phyloP scores from a whole-genome alignment of 257 asterid genomes.

The Cordia subcordata region DNA sequence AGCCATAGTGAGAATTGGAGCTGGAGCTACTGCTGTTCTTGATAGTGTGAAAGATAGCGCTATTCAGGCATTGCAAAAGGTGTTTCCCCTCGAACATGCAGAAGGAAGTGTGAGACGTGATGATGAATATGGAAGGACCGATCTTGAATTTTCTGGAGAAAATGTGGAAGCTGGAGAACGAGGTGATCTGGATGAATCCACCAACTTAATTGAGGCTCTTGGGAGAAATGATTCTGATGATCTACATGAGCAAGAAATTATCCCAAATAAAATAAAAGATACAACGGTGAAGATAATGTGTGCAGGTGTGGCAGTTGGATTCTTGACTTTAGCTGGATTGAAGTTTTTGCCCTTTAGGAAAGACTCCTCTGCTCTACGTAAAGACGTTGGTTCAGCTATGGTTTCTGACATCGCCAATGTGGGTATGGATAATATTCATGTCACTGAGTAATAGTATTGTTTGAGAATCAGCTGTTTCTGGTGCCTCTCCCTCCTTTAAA shows the following conservation, averaged over 20 bases:
- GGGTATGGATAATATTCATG: slow-evolving; percentile 53
- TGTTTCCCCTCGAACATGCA: slow-evolving; percentile 61
- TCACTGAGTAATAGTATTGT: slow-evolving; percentile 9
- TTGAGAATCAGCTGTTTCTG: slow-evolving; percentile 1
- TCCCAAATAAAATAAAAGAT: slow-evolving; percentile 61
- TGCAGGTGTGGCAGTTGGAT: slow-evolving; percentile 85
- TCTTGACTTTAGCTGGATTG: slow-evolving; percentile 65
- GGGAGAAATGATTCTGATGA: slow-evolving; percentile 32
- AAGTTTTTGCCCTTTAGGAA: slow-evolving; percentile 50
- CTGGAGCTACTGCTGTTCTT: slow-evolving; percentile 94
- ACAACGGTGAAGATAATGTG: slow-evolving; percentile 70
- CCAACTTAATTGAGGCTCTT: slow-evolving; percentile 18
- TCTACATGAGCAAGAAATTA: slow-evolving; percentile 48
- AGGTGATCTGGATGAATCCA: slow-evolving; percentile 31
- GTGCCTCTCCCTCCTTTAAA: too few relatives aligned
- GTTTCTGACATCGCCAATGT: slow-evolving; percentile 64
- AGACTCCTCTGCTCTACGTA: slow-evolving; percentile 32
- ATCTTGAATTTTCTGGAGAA: slow-evolving; percentile 23
- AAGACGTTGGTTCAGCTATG: slow-evolving; percentile 35
- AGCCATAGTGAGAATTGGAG: slow-evolving; percentile 92
- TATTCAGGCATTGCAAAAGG: slow-evolving; percentile 78
- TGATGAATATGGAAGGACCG: slow-evolving; percentile 30
- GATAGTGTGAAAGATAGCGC: slow-evolving; percentile 84
- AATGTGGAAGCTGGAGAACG: slow-evolving; percentile 29
- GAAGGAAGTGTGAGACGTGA: slow-evolving; percentile 38